A percentile compares a stretch with the other conserved stretches of the same genome.
phyloP scores from a whole-genome alignment of 129 eudicot genomes.

The Artemisia argyi region DNA sequence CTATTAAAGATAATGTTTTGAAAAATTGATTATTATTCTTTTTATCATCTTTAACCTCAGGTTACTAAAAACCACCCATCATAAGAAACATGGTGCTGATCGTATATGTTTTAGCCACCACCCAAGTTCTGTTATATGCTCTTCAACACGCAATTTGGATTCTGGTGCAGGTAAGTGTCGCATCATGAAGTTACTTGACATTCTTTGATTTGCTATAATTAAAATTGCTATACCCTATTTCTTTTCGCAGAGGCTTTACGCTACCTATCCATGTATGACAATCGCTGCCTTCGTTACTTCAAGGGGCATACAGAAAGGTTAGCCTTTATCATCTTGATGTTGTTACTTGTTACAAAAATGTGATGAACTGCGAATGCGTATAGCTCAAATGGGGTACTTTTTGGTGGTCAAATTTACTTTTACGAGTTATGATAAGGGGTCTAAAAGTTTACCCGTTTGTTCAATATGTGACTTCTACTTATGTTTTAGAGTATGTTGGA shows the following conservation, averaged over 20 bases:
- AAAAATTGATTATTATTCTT: conserved; percentile 6
- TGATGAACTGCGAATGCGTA: conserved; percentile 5
- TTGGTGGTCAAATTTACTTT: conserved; percentile 10
- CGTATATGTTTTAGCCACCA: conserved; percentile 94
- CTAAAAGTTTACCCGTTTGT: conserved; percentile 3
- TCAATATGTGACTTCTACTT: conserved; percentile 11
- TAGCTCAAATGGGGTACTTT: conserved; percentile 13
- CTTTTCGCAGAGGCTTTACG: conserved; percentile 64
- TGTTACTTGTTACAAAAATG: not conserved
- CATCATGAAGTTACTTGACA: conserved; percentile 1
- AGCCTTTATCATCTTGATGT: conserved; percentile 20
- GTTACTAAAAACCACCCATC: conserved; percentile 87
- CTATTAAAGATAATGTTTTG: conserved; percentile 7
- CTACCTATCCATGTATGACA: conserved; percentile 94
- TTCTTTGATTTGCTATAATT: conserved; percentile 8
- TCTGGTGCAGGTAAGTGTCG: conserved; percentile 51
- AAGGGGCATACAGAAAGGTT: conserved; percentile 94
- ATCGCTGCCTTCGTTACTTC: conserved; percentile 91
- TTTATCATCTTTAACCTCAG: conserved; percentile 38
- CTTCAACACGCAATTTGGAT: conserved; percentile 73
- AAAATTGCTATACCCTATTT: not conserved
- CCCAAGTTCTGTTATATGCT: conserved; percentile 84
- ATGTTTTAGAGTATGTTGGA: conserved; percentile 14
- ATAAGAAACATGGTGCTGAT: conserved; percentile 95
- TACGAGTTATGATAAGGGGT: not conserved